Evolutionary conservation across 1,139 yeast genomes (phyloP).

Genomic region (Magnusiomyces fungicola): DNA sequence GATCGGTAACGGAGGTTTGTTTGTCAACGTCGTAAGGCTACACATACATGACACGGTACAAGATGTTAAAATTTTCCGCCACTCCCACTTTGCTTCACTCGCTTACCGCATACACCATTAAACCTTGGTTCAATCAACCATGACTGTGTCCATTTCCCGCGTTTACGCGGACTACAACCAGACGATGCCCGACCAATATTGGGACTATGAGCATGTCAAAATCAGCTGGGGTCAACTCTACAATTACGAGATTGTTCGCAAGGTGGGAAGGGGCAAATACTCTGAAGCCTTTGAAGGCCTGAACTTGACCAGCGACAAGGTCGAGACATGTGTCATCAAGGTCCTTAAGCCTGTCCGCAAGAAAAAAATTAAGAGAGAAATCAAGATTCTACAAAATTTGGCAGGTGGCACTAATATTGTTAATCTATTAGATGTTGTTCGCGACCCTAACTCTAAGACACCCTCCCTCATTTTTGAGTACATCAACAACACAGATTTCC

Average conservation of each 20-base stretch:
- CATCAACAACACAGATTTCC: slow-evolving; percentile 83
- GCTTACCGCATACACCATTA: neutral
- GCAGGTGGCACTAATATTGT: slow-evolving; percentile 83
- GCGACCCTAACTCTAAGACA: slow-evolving; percentile 84
- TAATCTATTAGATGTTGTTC: slow-evolving; percentile 72
- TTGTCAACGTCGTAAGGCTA: no score
- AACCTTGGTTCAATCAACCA: no score
- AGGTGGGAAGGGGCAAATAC: slow-evolving; percentile 95
- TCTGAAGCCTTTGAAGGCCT: slow-evolving; percentile 90
- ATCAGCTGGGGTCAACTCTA: slow-evolving; percentile 57
- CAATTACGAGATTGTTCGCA: slow-evolving; percentile 82
- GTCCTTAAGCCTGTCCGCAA: slow-evolving; percentile 95
- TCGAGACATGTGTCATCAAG: slow-evolving; percentile 60
- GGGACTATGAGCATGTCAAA: slow-evolving; percentile 70
- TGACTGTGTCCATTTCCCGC: slow-evolving; percentile 56
- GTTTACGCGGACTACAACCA: slow-evolving; percentile 85
- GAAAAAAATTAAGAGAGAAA: slow-evolving; percentile 93
- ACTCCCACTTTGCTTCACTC: neutral
- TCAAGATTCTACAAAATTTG: slow-evolving; percentile 82
- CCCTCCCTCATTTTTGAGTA: slow-evolving; percentile 92
- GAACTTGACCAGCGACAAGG: slow-evolving; percentile 31
- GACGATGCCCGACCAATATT: slow-evolving; percentile 72
- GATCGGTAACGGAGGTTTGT: no score
- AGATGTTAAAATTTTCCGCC: neutral
- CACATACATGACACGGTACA: no score